phyloP scores from a whole-genome alignment of 345 rosid genomes.

The Pugionium dolabratum region DNA sequence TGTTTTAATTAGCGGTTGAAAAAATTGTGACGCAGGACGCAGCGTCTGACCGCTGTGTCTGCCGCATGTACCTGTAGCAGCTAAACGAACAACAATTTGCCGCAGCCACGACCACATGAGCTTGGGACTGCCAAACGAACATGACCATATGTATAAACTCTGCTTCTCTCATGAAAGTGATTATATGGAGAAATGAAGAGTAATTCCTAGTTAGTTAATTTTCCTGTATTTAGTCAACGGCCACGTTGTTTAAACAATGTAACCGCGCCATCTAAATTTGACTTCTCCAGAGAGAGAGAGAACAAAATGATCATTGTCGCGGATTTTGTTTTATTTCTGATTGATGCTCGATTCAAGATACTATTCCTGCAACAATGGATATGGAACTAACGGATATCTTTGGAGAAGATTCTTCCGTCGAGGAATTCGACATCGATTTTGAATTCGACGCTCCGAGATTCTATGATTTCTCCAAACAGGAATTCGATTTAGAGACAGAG shows the following conservation, averaged over 20 bases:
- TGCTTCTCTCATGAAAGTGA: too few relatives aligned
- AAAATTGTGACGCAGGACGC: too few relatives aligned
- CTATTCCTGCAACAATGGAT: conserved; percentile 28
- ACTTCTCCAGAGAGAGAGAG: neutral
- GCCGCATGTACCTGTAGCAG: too few relatives aligned
- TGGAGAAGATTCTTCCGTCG: conserved; percentile 18
- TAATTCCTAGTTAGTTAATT: conserved; percentile 4
- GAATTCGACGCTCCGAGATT: conserved; percentile 77
- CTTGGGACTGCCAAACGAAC: too few relatives aligned
- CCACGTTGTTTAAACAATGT: conserved; percentile 22
- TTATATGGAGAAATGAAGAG: neutral
- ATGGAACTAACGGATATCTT: conserved; percentile 27
- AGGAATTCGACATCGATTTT: conserved; percentile 51
- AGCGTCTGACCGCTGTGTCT: too few relatives aligned
- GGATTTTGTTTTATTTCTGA: neutral
- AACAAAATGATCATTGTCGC: conserved; percentile 3
- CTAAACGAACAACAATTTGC: too few relatives aligned
- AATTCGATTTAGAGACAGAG: conserved; percentile 46
- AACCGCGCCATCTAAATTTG: conserved; percentile 33
- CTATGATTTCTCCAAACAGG: conserved; percentile 59
- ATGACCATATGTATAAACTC: too few relatives aligned
- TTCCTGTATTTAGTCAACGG: conserved; percentile 23
- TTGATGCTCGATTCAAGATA: neutral
- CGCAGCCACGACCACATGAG: too few relatives aligned
- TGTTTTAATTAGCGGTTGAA: too few relatives aligned